Evolutionary conservation across 1,284 basidiomycete genomes (phyloP).

Genomic region (Leccinum pachyderme): DNA sequence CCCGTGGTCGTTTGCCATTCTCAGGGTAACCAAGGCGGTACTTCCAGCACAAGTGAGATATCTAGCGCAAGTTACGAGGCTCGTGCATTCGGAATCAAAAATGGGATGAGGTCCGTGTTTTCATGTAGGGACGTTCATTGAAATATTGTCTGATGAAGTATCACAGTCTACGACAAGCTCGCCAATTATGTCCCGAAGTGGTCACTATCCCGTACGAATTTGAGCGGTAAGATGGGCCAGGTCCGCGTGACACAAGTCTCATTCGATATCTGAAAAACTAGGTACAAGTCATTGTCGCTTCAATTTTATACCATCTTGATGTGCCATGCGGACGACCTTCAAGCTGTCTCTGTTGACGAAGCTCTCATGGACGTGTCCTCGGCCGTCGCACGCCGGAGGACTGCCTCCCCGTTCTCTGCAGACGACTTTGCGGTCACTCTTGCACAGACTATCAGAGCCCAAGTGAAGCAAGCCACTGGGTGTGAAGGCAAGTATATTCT

Average conservation of each 20-base stretch:
- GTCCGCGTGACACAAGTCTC: neutral
- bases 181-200: conserved; percentile 71
- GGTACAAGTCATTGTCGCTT: conserved; percentile 80
- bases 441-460: conserved; percentile 77
- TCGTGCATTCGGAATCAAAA: conserved; percentile 81
- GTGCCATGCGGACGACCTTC: conserved; percentile 84
- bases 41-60: conserved; percentile 87
- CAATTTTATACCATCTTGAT: conserved; percentile 93
- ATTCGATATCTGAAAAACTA: conserved; percentile 32
- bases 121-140: neutral
- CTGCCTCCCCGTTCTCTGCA: conserved; percentile 28
- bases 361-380: conserved; percentile 88
- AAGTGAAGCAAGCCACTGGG: conserved; percentile 73
- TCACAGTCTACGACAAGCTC: conserved; percentile 77
- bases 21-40: conserved; percentile 65
- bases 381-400: conserved; percentile 50
- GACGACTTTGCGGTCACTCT: conserved; percentile 66
- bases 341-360: conserved; percentile 96
- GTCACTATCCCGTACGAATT: conserved; percentile 92
- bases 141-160: neutral
- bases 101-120: conserved; percentile 84
- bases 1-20: conserved; percentile 96
- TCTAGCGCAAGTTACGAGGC: conserved; percentile 96
- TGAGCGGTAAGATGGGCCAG: conserved; percentile 47
- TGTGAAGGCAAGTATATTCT: conserved; percentile 67